phyloP scores from a whole-genome alignment of 495 filamentous ascomycete genomes.

The Neurospora intermedia region DNA sequence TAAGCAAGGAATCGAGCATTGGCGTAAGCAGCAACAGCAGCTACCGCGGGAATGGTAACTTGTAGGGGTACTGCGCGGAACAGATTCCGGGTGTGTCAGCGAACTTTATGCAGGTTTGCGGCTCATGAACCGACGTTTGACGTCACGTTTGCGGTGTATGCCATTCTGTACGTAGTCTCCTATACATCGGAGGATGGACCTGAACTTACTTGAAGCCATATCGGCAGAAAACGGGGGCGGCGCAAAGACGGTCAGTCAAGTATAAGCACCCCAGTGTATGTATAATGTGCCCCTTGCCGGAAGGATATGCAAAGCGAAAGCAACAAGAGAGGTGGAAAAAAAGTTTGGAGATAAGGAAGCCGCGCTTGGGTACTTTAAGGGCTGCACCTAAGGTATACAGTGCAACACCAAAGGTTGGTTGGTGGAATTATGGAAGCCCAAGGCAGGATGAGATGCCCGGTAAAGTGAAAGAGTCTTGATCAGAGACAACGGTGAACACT shows the following conservation, averaged over 20 bases:
- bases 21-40: slow-evolving; percentile 65
- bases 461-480: neutral
- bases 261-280: neutral
- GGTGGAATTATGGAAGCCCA: neutral
- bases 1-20: slow-evolving; percentile 61
- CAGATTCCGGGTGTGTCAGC: neutral
- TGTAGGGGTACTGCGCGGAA: slow-evolving; percentile 23
- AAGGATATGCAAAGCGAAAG: neutral
- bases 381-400: neutral
- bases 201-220: slow-evolving; percentile 7
- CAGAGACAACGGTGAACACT: neutral
- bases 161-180: neutral
- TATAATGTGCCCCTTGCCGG: neutral
- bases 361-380: neutral
- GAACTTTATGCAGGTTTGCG: neutral
- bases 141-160: neutral
- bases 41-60: slow-evolving; percentile 52
- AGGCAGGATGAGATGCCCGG: neutral
- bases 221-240: neutral
- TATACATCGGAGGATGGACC: neutral
- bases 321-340: neutral
- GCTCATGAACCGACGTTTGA: neutral
- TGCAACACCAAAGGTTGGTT: neutral
- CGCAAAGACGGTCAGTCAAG: neutral
- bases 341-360: neutral